Evolutionary conservation across 441 rosid genomes (phyloP).

Genomic region (Erysimum cheiri): DNA sequence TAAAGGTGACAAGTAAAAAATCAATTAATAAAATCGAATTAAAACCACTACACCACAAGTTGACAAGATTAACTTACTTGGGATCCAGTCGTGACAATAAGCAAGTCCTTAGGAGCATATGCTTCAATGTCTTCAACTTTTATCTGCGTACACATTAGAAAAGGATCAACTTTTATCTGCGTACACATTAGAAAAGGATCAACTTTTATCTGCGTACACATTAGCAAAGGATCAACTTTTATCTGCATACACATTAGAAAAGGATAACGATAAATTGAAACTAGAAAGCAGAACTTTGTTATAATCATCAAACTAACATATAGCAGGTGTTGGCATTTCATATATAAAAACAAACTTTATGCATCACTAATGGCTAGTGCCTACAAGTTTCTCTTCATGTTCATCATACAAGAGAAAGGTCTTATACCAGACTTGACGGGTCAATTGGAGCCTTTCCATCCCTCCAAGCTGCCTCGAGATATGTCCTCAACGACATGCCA

Average conservation of each 20-base stretch:
- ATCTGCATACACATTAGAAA: background rate
- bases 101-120: slow-evolving; percentile 92
- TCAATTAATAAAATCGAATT: slow-evolving; percentile 16
- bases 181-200: no score
- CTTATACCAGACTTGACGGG: slow-evolving; percentile 87
- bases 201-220: no score
- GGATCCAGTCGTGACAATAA: slow-evolving; percentile 96
- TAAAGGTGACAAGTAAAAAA: slow-evolving; percentile 37
- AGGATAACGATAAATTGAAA: slow-evolving; percentile 31
- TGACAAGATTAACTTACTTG: slow-evolving; percentile 67
- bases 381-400: background rate
- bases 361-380: slow-evolving; percentile 19
- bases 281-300: background rate
- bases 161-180: slow-evolving; percentile 67
- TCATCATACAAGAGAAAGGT: slow-evolving; percentile 7
- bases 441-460: slow-evolving; percentile 98
- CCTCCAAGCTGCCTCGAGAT: slow-evolving; percentile 98
- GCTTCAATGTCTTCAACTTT: slow-evolving; percentile 95
- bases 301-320: slow-evolving; percentile 25
- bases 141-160: slow-evolving; percentile 49
- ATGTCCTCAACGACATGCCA: slow-evolving; percentile 96
- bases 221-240: no score
- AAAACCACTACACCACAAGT: slow-evolving; percentile 6
- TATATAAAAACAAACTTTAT: slow-evolving; percentile 4
- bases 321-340: slow-evolving; percentile 8